Percentiles rank a stretch among this genome's conserved stretches.
Evolutionary conservation across 2,329 filamentous ascomycete genomes (phyloP).

Genomic region (Elsinoe batatas): DNA sequence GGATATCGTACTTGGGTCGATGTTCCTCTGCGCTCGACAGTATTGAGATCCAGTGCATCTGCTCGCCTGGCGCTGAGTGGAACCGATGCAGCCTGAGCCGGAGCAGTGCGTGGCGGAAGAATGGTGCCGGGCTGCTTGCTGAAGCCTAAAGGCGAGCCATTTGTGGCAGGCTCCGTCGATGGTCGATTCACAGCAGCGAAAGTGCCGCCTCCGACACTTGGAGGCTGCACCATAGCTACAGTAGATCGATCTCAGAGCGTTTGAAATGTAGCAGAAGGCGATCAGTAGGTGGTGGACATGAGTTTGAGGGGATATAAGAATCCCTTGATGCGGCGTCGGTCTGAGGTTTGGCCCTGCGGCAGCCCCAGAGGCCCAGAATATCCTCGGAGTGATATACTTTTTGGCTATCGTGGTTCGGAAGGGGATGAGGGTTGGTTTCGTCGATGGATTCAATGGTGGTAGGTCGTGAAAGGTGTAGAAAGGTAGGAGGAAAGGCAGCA

Average conservation of each 20-base stretch:
- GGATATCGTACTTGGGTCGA: conserved; percentile 1
- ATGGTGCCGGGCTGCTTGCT: conserved; percentile 12
- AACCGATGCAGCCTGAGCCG: conserved; percentile 32
- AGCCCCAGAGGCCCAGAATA: neutral
- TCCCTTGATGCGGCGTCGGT: conserved; percentile 5
- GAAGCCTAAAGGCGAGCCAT: neutral
- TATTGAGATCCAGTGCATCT: conserved; percentile 68
- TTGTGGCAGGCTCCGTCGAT: conserved; percentile 7
- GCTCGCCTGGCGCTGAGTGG: conserved; percentile 57
- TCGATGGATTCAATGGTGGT: neutral
- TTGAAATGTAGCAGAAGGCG: neutral
- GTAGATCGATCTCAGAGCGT: neutral
- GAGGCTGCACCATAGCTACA: conserved; percentile 9
- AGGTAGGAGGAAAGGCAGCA: neutral
- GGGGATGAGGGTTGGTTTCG: neutral
- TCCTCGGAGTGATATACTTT: neutral
- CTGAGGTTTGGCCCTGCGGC: neutral
- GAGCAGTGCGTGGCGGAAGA: conserved; percentile 18
- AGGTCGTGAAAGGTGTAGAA: neutral
- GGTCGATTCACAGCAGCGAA: conserved; percentile 14
- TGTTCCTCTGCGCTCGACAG: conserved; percentile 84
- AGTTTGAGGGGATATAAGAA: conserved; percentile 9
- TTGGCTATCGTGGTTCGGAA: neutral
- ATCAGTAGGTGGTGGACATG: neutral
- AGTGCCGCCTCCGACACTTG: conserved; percentile 8